Percentiles rank a stretch among this genome's conserved stretches.
These are phyloP conservation scores for Lycium barbarum DNA, from an alignment of 257 asterid genomes.

Conservation along the genomic window DNA sequence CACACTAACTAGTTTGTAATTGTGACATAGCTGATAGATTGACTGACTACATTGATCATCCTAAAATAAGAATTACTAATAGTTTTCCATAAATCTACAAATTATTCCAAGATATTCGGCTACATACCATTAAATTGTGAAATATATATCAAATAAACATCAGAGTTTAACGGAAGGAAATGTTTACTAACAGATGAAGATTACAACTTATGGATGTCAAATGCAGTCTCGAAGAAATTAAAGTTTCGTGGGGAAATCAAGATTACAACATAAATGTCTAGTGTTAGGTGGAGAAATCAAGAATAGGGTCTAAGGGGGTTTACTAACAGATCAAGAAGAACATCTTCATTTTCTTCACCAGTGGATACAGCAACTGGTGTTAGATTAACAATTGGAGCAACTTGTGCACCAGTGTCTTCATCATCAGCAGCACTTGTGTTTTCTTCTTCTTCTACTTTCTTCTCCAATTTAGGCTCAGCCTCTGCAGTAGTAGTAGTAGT, in stretches of 20 bases:
- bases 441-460: slow-evolving; percentile 52
- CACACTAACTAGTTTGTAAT: neutral
- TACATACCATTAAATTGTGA: too few species aligned
- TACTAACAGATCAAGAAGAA: slow-evolving; percentile 70
- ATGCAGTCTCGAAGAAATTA: too few species aligned
- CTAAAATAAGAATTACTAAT: neutral
- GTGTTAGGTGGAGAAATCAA: too few species aligned
- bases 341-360: slow-evolving; percentile 80
- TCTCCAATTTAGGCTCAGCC: slow-evolving; percentile 46
- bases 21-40: neutral
- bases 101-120: neutral
- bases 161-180: too few species aligned
- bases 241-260: too few species aligned
- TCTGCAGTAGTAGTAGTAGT: slow-evolving; percentile 8
- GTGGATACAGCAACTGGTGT: slow-evolving; percentile 81
- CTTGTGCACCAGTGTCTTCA: slow-evolving; percentile 85
- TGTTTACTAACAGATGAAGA: neutral
- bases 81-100: neutral
- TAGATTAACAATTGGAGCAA: slow-evolving; percentile 75
- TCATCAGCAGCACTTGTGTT: slow-evolving; percentile 54
- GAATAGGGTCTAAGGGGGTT: neutral
- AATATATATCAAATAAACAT: too few species aligned
- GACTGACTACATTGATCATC: neutral
- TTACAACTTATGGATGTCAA: too few species aligned
- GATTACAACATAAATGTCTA: too few species aligned